These are phyloP conservation scores for Fusarium praegraminearum DNA, from an alignment of 2,329 filamentous ascomycete genomes.

Conservation along the genomic window DNA sequence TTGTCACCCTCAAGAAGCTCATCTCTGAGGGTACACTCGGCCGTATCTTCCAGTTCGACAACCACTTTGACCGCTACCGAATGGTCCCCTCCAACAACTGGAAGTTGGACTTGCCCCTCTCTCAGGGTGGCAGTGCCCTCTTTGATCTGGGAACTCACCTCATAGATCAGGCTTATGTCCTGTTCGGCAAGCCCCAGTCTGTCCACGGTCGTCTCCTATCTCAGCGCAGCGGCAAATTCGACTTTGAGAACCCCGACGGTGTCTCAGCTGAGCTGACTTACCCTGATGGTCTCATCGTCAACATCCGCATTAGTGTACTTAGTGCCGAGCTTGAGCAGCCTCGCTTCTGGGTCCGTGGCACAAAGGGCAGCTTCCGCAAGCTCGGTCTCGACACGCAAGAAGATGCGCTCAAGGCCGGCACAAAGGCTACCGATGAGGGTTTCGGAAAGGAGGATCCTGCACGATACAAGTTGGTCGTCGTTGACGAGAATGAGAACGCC, in stretches of 20 bases:
- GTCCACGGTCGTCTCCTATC: slow-evolving; percentile 77
- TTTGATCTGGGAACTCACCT: slow-evolving; percentile 83
- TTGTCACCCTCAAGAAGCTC: slow-evolving; percentile 74
- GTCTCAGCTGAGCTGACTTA: slow-evolving; percentile 77
- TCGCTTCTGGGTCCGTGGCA: slow-evolving; percentile 81
- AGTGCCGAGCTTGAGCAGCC: slow-evolving; percentile 77
- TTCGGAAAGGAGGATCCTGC: slow-evolving; percentile 75
- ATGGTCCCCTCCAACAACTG: slow-evolving; percentile 70
- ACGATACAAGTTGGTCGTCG: slow-evolving; percentile 69
- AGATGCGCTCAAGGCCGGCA: slow-evolving; percentile 75
- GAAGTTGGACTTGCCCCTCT: slow-evolving; percentile 72
- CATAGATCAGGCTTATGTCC: slow-evolving; percentile 77
- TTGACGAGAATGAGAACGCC: slow-evolving; percentile 64
- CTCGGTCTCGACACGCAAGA: slow-evolving; percentile 78
- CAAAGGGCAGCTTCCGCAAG: slow-evolving; percentile 81
- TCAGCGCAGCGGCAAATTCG: slow-evolving; percentile 65
- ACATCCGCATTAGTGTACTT: slow-evolving; percentile 75
- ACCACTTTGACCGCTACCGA: slow-evolving; percentile 82
- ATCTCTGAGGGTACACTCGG: slow-evolving; percentile 71
- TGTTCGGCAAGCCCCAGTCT: slow-evolving; percentile 75
- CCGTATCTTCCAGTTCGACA: slow-evolving; percentile 81
- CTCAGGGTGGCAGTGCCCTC: slow-evolving; percentile 73
- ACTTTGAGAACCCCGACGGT: slow-evolving; percentile 66
- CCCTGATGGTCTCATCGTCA: slow-evolving; percentile 70
- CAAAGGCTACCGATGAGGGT: slow-evolving; percentile 68